Percentiles rank a stretch among this genome's conserved stretches.
Evolutionary conservation across 139 green algal genomes (phyloP).

Genomic region (Nannochloris sp.): DNA sequence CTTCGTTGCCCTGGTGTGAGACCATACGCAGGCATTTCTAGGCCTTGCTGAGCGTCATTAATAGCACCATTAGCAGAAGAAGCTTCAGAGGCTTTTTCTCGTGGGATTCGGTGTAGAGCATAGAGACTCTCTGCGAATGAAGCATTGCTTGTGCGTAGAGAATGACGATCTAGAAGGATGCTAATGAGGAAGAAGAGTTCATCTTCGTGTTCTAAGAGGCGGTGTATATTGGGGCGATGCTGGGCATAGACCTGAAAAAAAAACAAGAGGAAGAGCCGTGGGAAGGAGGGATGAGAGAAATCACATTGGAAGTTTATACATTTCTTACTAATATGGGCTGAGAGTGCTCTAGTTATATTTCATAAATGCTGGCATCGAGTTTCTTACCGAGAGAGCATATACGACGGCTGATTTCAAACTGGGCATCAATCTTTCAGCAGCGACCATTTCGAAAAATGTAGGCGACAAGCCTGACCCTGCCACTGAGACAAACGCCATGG

Average conservation of each 20-base stretch:
- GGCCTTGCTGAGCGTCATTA: neutral
- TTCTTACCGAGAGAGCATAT: constrained; percentile 65
- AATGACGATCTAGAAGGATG: constrained; percentile 56
- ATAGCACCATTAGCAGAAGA: too few species aligned
- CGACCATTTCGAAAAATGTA: constrained; percentile 83
- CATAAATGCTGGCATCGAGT: neutral
- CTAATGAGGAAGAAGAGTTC: constrained; percentile 62
- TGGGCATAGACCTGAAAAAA: constrained; percentile 61
- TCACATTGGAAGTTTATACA: neutral
- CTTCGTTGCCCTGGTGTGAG: neutral
- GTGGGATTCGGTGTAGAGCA: constrained; percentile 37
- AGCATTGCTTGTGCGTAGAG: constrained; percentile 31
- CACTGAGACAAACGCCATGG: constrained; percentile 68
- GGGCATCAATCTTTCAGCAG: constrained; percentile 69
- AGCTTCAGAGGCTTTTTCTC: neutral
- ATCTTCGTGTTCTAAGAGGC: constrained; percentile 64
- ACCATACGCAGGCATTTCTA: neutral
- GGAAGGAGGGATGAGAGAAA: too few species aligned
- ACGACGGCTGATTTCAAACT: constrained; percentile 57
- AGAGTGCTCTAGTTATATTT: neutral
- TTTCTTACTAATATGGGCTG: neutral
- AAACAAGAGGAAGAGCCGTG: neutral
- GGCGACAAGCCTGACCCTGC: constrained; percentile 52
- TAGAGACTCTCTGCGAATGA: constrained; percentile 82
- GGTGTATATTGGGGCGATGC: constrained; percentile 38